Base-by-base conservation (phyloP, 2,329 filamentous ascomycete genomes). In the Helicocarpus griseus region DNA sequence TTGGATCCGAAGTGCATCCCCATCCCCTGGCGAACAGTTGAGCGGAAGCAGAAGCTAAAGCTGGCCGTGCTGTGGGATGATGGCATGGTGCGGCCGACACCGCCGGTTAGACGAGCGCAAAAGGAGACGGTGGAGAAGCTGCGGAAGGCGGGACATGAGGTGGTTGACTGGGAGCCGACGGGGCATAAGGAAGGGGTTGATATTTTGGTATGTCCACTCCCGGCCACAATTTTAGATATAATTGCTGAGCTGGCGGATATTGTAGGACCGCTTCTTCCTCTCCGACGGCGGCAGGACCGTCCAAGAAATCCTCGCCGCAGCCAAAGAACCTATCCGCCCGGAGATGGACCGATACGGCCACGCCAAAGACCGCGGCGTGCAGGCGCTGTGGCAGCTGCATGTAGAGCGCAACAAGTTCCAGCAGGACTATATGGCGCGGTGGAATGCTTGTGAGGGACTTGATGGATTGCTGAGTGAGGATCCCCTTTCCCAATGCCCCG, bases 31-130 rank as follows among this genome's bases (percentile, higher is more conserved):
- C 61, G 65, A 50, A 59, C 57, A 39, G 53, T 62, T 26, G 56
- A 65, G 31, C 62, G 63, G 7, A 60, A 61, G 49, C 60, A 62
- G 22, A 67, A 65, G 47, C 57, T 72, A 9, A 61, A 64, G 28
- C 61, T 71, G 38, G 68, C 68, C 1, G 58, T 72, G 9, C 61
- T 71, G 49, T 63, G 62, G 36, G 61, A 65, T 51, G 62, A 67
- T 46, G 69, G 72, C 38, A 65, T 83, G 9, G 78, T 83, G 0
- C 74, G 71, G 56, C 79, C 79, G 1, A 80, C 82, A 24, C 70
- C 70, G 1, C 69, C 69, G 0, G 64, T 72, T n/a, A 54, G 60
- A 41, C 59, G 69, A 14, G 68, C 64, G 35, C 53, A 70, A n/a
- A 61, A 54, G 17, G 61, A 64, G 46, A 66, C 64, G 2, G 63